phyloP scores from a whole-genome alignment of 495 filamentous ascomycete species.

The Lophiostoma macrostomum region DNA sequence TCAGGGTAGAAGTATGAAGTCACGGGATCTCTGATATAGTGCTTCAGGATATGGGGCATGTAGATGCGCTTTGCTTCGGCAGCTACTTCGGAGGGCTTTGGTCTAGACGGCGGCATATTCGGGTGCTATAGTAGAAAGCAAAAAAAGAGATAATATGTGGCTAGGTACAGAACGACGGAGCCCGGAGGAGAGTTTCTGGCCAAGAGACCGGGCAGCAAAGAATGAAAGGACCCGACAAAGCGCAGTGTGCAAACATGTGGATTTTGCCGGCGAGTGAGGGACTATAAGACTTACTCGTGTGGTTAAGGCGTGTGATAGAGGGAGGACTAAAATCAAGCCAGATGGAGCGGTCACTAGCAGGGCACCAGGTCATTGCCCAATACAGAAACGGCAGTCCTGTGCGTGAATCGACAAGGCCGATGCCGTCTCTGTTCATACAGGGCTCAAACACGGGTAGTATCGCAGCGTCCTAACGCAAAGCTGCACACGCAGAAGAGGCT shows the following conservation, averaged over 20 bases:
- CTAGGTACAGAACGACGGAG: neutral
- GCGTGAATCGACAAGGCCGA: conserved; percentile 21
- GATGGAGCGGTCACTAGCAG: conserved; percentile 22
- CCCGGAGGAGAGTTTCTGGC: neutral
- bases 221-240: neutral
- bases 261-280: conserved; percentile 7
- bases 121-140: neutral
- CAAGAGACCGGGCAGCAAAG: neutral
- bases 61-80: conserved; percentile 64
- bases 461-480: conserved; percentile 13
- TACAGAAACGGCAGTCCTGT: conserved; percentile 22
- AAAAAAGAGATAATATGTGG: neutral
- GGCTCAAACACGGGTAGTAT: conserved; percentile 19
- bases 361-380: conserved; percentile 6
- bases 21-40: conserved; percentile 51
- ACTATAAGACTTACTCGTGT: conserved; percentile 11
- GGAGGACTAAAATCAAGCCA: conserved; percentile 14
- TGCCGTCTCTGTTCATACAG: neutral
- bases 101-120: conserved; percentile 58
- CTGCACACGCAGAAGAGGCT: conserved; percentile 9
- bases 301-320: conserved; percentile 17
- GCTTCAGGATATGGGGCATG: conserved; percentile 56
- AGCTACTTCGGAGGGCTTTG: conserved; percentile 67
- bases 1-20: conserved; percentile 46
- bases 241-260: conserved; percentile 1